Percentiles rank a stretch among this genome's conserved stretches.
Conservation (phyloP, 805 yeast species). For the Monosporozyma aerobia region DNA sequence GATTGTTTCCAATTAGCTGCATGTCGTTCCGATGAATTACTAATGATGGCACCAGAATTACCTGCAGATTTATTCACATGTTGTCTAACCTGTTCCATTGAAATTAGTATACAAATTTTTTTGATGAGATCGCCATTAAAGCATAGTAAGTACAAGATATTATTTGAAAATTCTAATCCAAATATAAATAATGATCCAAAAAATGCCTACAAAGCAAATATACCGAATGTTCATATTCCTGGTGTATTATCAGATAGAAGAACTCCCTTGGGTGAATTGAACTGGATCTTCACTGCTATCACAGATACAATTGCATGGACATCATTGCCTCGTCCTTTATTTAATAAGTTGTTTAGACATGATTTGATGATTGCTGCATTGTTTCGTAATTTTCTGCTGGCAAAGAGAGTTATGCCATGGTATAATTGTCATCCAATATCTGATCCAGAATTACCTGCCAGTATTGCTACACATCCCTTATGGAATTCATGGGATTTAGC, state of each 20-base stretch:
- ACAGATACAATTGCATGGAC: conserved; percentile 99
- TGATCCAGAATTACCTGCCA: conserved; percentile 84
- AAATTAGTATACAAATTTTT: conserved; percentile 86
- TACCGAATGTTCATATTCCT: conserved; percentile 57
- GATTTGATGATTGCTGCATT: conserved; percentile 95
- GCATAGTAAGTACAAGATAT: conserved; percentile 33
- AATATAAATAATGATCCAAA: conserved; percentile 10
- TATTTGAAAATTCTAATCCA: conserved; percentile 31
- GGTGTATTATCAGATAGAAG: conserved; percentile 88
- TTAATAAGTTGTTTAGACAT: conserved; percentile 85
- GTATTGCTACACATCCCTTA: conserved; percentile 73
- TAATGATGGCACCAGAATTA: conserved; percentile 87
- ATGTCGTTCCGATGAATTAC: conserved; percentile 71
- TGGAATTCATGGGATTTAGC: conserved; percentile 99
- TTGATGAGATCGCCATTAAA: conserved; percentile 70
- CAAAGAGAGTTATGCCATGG: conserved; percentile 88
- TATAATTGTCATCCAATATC: conserved; percentile 91
- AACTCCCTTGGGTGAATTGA: conserved; percentile 90
- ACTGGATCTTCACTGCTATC: conserved; percentile 96
- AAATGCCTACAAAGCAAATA: conserved; percentile 16
- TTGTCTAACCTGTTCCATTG: conserved; percentile 92
- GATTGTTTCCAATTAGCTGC: conserved; percentile 94
- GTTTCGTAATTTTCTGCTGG: conserved; percentile 84
- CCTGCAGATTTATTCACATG: conserved; percentile 96
- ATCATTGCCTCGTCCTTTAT: conserved; percentile 73